phyloP scores from a whole-genome alignment of 257 asterid genomes.

The Solanum stenotomum region DNA sequence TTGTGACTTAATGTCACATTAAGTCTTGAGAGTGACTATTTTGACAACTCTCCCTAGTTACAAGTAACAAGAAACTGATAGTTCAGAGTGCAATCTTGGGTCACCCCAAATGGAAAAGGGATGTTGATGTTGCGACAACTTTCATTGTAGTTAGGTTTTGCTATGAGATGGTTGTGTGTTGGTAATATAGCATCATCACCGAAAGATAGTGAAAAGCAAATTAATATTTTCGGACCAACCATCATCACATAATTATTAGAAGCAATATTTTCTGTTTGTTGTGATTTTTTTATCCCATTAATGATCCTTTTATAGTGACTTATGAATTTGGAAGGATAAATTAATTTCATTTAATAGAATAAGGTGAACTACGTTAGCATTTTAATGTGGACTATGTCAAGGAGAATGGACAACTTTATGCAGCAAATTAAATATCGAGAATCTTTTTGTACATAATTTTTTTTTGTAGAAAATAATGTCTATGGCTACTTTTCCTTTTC shows the following conservation, averaged over 20 bases:
- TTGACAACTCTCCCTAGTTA: background rate
- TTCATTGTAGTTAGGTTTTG: slow-evolving; percentile 6
- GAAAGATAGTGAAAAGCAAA: background rate
- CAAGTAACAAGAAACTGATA: background rate
- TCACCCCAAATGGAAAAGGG: slow-evolving; percentile 35
- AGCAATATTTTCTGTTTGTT: background rate
- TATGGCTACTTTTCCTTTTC: background rate
- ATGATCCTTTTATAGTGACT: background rate
- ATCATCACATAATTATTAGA: background rate
- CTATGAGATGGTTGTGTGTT: background rate
- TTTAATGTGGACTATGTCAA: too few relatives aligned
- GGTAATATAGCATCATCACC: background rate
- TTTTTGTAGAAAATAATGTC: background rate
- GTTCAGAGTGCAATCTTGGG: background rate
- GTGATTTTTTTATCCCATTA: background rate
- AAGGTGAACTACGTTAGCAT: too few relatives aligned
- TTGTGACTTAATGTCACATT: too few relatives aligned
- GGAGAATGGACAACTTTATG: background rate
- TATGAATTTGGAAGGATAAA: background rate
- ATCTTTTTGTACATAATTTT: too few relatives aligned
- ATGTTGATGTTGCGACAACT: slow-evolving; percentile 20
- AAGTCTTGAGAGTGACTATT: too few relatives aligned
- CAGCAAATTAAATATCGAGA: too few relatives aligned
- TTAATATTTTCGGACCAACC: background rate
- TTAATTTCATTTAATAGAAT: background rate